Conservation (phyloP, 108 stramenopile species). For the Schizochytrium sp. region DNA sequence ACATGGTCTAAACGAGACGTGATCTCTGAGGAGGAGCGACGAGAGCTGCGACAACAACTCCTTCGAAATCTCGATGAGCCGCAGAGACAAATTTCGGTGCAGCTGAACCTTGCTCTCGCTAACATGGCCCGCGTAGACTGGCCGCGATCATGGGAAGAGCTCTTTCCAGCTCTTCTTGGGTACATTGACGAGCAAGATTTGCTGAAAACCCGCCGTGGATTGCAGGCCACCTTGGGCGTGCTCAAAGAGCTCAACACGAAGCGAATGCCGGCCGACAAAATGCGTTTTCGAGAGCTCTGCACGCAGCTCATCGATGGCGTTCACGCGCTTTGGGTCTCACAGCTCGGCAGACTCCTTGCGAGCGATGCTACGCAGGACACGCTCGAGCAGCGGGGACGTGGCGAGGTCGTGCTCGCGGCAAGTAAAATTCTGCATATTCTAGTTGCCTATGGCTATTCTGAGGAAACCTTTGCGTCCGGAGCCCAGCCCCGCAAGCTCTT, state of each 20-base stretch:
- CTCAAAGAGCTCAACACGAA: constrained; percentile 12
- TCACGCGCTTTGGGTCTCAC: not conserved
- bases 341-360: not conserved
- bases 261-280: not conserved
- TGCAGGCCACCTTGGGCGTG: not conserved
- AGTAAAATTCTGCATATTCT: not conserved
- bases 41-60: not conserved
- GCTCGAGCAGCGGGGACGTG: not conserved
- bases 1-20: not conserved
- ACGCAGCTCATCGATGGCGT: not conserved
- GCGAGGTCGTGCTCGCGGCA: not conserved
- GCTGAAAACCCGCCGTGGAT: not conserved
- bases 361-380: not conserved
- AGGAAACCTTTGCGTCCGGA: not conserved
- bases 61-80: not conserved
- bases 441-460: not conserved
- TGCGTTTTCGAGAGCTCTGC: not conserved
- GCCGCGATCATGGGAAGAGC: not conserved
- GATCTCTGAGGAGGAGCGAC: not conserved
- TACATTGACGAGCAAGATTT: not conserved
- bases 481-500: not conserved
- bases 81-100: not conserved
- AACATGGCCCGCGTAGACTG: not conserved
- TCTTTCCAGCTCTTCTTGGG: not conserved
- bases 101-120: not conserved